Evolutionary conservation across 345 rosid genomes (phyloP).

Genomic region (Durio zibethinus): DNA sequence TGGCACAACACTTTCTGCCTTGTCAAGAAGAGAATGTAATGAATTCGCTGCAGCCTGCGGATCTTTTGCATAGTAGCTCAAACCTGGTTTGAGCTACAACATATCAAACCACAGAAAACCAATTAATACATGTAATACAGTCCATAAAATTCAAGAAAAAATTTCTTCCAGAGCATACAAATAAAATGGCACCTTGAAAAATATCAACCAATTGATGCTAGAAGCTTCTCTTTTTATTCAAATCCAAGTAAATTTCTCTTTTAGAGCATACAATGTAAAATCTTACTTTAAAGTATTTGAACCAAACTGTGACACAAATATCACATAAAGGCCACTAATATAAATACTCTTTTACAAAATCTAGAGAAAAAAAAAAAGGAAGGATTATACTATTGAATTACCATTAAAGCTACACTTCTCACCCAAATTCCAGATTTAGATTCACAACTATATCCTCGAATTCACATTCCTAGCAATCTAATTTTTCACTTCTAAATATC

Average conservation of each 20-base stretch:
- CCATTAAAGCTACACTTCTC: not conserved
- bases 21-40: conserved; percentile 63
- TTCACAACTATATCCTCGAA: not conserved
- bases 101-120: conserved; percentile 19
- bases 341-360: not conserved
- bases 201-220: not conserved
- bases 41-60: conserved; percentile 74
- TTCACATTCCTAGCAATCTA: not conserved
- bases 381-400: not conserved
- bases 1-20: conserved; percentile 85
- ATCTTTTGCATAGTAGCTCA: conserved; percentile 77
- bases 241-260: not conserved
- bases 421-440: not conserved
- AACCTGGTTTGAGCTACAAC: conserved; percentile 70
- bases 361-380: too few relatives aligned
- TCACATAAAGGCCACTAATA: not conserved
- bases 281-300: not conserved
- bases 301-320: not conserved
- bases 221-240: not conserved
- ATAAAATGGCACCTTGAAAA: not conserved
- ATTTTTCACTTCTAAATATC: not conserved
- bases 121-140: conserved; percentile 14
- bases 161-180: not conserved
- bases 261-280: not conserved
- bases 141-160: not conserved